These are phyloP conservation scores for Globisporangium emineosum DNA, from an alignment of 352 stramenopile genomes.

Conservation along the genomic window DNA sequence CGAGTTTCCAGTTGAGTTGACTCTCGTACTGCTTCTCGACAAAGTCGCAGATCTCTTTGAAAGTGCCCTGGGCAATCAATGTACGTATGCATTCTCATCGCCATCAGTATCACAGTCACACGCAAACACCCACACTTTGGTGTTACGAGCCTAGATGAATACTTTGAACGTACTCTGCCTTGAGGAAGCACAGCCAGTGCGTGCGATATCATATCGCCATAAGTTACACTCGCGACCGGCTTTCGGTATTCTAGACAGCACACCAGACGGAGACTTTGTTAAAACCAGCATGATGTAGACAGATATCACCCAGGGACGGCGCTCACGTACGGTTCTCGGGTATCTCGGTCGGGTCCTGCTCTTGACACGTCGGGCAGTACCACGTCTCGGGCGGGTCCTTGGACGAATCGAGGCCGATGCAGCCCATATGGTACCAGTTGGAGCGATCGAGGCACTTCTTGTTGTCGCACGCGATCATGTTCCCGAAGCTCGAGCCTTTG, in stretches of 20 bases:
- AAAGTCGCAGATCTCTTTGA: slow-evolving; percentile 90
- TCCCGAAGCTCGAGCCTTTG: slow-evolving; percentile 66
- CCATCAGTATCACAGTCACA: neutral
- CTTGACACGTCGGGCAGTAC: slow-evolving; percentile 66
- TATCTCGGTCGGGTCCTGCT: slow-evolving; percentile 46
- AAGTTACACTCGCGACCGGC: slow-evolving; percentile 76
- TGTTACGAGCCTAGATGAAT: no score
- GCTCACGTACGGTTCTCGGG: slow-evolving; percentile 65
- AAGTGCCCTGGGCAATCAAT: slow-evolving; percentile 45
- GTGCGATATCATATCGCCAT: slow-evolving; percentile 88
- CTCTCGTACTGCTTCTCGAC: slow-evolving; percentile 84
- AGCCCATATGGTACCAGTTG: slow-evolving; percentile 85
- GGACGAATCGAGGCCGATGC: slow-evolving; percentile 51
- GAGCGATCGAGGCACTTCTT: slow-evolving; percentile 73
- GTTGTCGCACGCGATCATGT: slow-evolving; percentile 86
- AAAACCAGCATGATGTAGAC: slow-evolving; percentile 1
- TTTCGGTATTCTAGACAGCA: slow-evolving; percentile 66
- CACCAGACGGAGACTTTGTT: neutral
- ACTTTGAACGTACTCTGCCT: slow-evolving; percentile 69
- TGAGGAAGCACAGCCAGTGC: slow-evolving; percentile 59
- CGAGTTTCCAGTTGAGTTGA: slow-evolving; percentile 89
- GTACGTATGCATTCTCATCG: slow-evolving; percentile 3
- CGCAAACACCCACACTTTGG: no score
- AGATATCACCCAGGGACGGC: neutral
- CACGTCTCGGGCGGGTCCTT: slow-evolving; percentile 65